Percentiles rank a stretch among this genome's conserved stretches.
Conservation (phyloP, 495 filamentous ascomycete genomes). For the Penicillium herquei region DNA sequence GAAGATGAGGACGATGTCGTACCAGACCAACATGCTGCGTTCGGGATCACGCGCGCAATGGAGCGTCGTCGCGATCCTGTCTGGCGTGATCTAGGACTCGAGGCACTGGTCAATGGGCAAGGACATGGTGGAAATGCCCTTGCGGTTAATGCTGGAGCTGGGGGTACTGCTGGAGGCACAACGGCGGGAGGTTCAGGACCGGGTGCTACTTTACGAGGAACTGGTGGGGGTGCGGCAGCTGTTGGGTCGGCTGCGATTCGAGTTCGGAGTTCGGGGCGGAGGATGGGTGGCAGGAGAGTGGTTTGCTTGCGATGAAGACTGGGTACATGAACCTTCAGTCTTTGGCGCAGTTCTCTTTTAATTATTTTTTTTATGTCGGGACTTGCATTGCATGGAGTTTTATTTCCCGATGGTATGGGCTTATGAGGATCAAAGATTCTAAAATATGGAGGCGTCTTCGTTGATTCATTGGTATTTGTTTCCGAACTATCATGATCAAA, state of each 20-base stretch:
- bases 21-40: slow-evolving; percentile 95
- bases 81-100: slow-evolving; percentile 85
- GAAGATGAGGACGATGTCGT: slow-evolving; percentile 99
- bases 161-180: slow-evolving; percentile 1
- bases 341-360: too few relatives aligned
- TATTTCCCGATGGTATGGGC: slow-evolving; percentile 1
- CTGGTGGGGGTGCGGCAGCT: slow-evolving; percentile 23
- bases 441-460: background rate
- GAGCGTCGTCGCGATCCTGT: slow-evolving; percentile 60
- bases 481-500: slow-evolving; percentile 6
- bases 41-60: slow-evolving; percentile 87
- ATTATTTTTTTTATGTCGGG: too few relatives aligned
- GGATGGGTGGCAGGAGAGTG: slow-evolving; percentile 39
- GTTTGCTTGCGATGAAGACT: slow-evolving; percentile 35
- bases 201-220: slow-evolving; percentile 44
- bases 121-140: slow-evolving; percentile 21
- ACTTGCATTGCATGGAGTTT: slow-evolving; percentile 4
- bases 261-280: slow-evolving; percentile 27
- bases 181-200: slow-evolving; percentile 45
- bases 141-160: slow-evolving; percentile 9
- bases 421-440: background rate
- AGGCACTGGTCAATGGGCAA: slow-evolving; percentile 58
- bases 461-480: slow-evolving; percentile 12
- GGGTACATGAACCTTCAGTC: too few relatives aligned
- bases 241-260: slow-evolving; percentile 18